phyloP scores from a whole-genome alignment of 176 grass and related monocot species.

The Calamus simplicifolius region DNA sequence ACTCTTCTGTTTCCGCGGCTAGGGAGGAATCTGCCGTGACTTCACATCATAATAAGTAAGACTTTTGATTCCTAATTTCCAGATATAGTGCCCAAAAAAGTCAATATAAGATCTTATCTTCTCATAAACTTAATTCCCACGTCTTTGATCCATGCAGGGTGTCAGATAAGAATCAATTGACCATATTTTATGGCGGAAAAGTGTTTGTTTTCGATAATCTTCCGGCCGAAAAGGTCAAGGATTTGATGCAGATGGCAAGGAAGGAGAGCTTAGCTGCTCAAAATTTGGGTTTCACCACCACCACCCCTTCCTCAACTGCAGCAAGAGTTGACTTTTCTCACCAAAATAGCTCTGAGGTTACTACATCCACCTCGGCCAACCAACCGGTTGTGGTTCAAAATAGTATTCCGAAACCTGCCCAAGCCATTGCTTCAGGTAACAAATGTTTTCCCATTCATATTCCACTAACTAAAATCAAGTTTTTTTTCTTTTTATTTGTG shows the following conservation, averaged over 20 bases:
- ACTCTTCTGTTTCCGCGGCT: background rate
- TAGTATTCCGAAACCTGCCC: slow-evolving; percentile 10
- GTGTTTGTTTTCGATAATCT: slow-evolving; percentile 44
- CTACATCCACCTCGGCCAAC: too few relatives aligned
- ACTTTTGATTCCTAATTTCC: background rate
- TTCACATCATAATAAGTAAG: background rate
- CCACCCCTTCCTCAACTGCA: background rate
- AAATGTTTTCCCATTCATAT: background rate
- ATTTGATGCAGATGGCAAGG: slow-evolving; percentile 34
- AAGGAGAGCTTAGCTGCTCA: background rate
- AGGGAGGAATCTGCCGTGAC: background rate
- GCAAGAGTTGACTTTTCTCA: too few relatives aligned
- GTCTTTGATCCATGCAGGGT: slow-evolving; percentile 6
- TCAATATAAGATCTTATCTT: too few relatives aligned
- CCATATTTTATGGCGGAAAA: slow-evolving; percentile 57
- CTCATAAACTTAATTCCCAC: too few relatives aligned
- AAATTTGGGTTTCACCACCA: background rate
- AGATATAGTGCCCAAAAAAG: too few relatives aligned
- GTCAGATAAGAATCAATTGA: slow-evolving; percentile 21
- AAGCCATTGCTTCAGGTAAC: slow-evolving; percentile 28
- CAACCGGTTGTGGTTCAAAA: background rate
- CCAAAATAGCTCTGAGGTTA: too few relatives aligned
- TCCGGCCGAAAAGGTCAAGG: slow-evolving; percentile 31
- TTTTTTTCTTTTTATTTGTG: too few relatives aligned
- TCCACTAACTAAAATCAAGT: background rate